Conservation (phyloP, 495 filamentous ascomycete genomes). For the Podospora fimiseda region DNA sequence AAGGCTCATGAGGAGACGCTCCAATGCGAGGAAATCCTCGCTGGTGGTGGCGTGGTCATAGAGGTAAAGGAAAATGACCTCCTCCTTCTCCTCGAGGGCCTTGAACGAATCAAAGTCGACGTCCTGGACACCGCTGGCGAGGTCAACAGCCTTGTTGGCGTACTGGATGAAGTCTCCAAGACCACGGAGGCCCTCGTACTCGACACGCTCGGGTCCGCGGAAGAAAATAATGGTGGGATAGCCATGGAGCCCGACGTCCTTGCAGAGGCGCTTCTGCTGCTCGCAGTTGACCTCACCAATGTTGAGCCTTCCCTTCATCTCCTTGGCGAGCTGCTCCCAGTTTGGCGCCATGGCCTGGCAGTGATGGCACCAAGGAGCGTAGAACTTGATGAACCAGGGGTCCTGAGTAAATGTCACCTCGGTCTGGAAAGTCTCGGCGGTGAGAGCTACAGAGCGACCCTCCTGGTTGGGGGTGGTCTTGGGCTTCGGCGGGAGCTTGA, state of each 20-base stretch:
- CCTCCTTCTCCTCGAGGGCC: slow-evolving; percentile 83
- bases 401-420: slow-evolving; percentile 81
- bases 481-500: slow-evolving; percentile 27
- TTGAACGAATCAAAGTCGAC: slow-evolving; percentile 71
- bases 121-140: slow-evolving; percentile 69
- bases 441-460: slow-evolving; percentile 68
- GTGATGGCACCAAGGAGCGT: slow-evolving; percentile 93
- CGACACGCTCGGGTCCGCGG: slow-evolving; percentile 81
- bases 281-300: slow-evolving; percentile 97
- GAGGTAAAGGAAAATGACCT: slow-evolving; percentile 94
- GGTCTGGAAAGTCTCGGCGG: slow-evolving; percentile 79
- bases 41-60: slow-evolving; percentile 89
- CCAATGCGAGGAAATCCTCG: slow-evolving; percentile 86
- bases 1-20: slow-evolving; percentile 74
- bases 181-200: slow-evolving; percentile 88
- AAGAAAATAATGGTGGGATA: slow-evolving; percentile 94
- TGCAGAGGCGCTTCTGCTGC: slow-evolving; percentile 73
- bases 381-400: slow-evolving; percentile 98
- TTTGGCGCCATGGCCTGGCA: slow-evolving; percentile 87
- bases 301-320: slow-evolving; percentile 81
- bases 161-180: slow-evolving; percentile 84
- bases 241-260: slow-evolving; percentile 68
- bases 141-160: slow-evolving; percentile 76
- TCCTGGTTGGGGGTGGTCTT: slow-evolving; percentile 59
- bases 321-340: slow-evolving; percentile 83